phyloP scores from a whole-genome alignment of 768 basidiomycete species.

The Lactifluus volemus region DNA sequence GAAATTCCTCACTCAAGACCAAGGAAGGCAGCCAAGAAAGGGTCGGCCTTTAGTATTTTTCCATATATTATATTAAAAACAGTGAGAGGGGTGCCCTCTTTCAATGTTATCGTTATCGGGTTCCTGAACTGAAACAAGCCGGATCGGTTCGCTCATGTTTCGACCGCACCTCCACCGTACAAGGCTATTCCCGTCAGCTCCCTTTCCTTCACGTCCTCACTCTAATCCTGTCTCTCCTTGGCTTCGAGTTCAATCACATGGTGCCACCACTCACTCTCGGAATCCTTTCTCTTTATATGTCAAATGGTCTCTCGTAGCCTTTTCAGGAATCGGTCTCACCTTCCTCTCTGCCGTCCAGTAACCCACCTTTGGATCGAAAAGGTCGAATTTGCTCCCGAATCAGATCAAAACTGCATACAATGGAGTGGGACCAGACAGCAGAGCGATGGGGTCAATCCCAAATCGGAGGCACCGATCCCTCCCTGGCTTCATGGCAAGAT shows the following conservation, averaged over 20 bases:
- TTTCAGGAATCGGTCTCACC: conserved; percentile 37
- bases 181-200: background rate
- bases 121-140: too few relatives aligned
- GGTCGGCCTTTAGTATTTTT: background rate
- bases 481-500: conserved; percentile 53
- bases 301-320: conserved; percentile 41
- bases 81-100: too few relatives aligned
- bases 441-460: conserved; percentile 50
- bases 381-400: conserved; percentile 38
- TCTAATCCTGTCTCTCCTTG: conserved; percentile 9
- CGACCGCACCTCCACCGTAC: background rate
- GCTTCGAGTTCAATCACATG: conserved; percentile 4
- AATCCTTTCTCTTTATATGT: conserved; percentile 39
- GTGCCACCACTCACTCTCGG: conserved; percentile 26
- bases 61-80: too few relatives aligned
- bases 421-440: conserved; percentile 60
- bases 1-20: background rate
- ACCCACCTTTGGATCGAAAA: conserved; percentile 60
- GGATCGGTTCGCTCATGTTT: background rate
- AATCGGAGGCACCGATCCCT: conserved; percentile 61
- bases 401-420: conserved; percentile 41
- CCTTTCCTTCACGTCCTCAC: background rate
- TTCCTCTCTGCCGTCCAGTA: conserved; percentile 40
- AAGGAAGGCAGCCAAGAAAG: background rate
- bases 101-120: too few relatives aligned